Conservation (phyloP, 2,329 filamentous ascomycete genomes). For the Parascedosporium putredinis region DNA sequence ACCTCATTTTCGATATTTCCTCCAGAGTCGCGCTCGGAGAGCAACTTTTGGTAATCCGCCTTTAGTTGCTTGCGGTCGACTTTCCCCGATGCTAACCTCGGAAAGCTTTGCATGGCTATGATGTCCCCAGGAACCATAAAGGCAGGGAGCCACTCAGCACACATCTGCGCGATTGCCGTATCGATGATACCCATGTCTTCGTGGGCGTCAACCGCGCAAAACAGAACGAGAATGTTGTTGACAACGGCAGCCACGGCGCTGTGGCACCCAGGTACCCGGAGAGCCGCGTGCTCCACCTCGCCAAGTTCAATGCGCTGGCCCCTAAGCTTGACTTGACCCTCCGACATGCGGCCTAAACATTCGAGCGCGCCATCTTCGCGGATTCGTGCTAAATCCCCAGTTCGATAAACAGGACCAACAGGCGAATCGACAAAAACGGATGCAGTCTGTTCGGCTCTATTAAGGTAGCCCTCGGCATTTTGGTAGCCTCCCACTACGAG, state of each 20-base stretch:
- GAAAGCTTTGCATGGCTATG: constrained; percentile 52
- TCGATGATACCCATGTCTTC: constrained; percentile 16
- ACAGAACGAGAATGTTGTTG: constrained; percentile 60
- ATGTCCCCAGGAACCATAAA: constrained; percentile 79
- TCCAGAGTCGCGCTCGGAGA: background rate
- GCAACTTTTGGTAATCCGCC: constrained; percentile 28
- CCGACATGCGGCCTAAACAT: constrained; percentile 68
- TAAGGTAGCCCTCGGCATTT: constrained; percentile 71
- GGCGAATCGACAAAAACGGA: constrained; percentile 58
- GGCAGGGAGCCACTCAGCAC: constrained; percentile 63
- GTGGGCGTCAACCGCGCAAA: constrained; percentile 47
- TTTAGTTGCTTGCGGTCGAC: constrained; percentile 60
- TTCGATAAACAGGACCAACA: constrained; percentile 67
- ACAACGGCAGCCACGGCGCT: constrained; percentile 58
- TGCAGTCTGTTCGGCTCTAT: constrained; percentile 64
- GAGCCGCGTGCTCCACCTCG: constrained; percentile 62
- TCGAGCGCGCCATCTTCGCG: constrained; percentile 61
- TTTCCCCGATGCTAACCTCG: constrained; percentile 74
- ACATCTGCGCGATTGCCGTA: constrained; percentile 44
- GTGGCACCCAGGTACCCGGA: constrained; percentile 51
- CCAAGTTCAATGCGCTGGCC: constrained; percentile 76
- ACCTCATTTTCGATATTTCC: background rate
- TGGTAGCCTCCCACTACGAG: constrained; percentile 73
- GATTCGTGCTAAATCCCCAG: constrained; percentile 72
- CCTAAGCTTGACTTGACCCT: constrained; percentile 76